These are phyloP conservation scores for Rhizophagus sp. DNA, from an alignment of 192 early-diverging fungal species.

Conservation along the genomic window DNA sequence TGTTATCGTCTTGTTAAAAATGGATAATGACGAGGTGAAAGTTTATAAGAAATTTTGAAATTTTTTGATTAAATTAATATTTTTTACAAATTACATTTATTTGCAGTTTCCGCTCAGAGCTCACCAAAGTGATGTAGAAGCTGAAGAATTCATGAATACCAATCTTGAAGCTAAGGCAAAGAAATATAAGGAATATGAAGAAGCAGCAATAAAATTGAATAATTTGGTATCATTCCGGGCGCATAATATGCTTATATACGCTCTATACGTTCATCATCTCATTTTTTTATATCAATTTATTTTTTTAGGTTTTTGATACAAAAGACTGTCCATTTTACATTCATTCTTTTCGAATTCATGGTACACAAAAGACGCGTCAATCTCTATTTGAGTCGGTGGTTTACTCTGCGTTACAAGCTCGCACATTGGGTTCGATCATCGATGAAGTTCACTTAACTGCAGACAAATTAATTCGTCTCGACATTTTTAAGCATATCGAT, in stretches of 20 bases:
- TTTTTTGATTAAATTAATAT: background rate
- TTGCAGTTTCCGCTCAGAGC: background rate
- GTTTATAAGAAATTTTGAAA: no score
- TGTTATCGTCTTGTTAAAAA: no score
- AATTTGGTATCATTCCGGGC: background rate
- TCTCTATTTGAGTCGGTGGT: slow-evolving; percentile 48
- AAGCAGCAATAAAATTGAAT: background rate
- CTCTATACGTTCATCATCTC: background rate
- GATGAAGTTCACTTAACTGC: slow-evolving; percentile 55
- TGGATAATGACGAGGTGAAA: no score
- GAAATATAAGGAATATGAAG: background rate
- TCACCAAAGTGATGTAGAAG: background rate
- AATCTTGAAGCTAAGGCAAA: background rate
- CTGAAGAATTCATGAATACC: background rate
- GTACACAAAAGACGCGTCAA: slow-evolving; percentile 45
- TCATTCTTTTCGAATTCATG: slow-evolving; percentile 32
- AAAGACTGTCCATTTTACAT: slow-evolving; percentile 22
- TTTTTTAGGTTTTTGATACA: slow-evolving; percentile 1
- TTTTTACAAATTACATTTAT: background rate
- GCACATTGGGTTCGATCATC: slow-evolving; percentile 67
- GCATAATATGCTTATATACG: background rate
- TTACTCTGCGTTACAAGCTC: slow-evolving; percentile 39
- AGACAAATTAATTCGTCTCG: slow-evolving; percentile 59
- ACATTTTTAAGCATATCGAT: slow-evolving; percentile 69
- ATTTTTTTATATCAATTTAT: background rate